Percentiles rank a stretch among this genome's conserved stretches.
These are phyloP conservation scores for Cymbopogon flexuosus DNA, from an alignment of 202 grass and related monocot genomes.

Conservation along the genomic window DNA sequence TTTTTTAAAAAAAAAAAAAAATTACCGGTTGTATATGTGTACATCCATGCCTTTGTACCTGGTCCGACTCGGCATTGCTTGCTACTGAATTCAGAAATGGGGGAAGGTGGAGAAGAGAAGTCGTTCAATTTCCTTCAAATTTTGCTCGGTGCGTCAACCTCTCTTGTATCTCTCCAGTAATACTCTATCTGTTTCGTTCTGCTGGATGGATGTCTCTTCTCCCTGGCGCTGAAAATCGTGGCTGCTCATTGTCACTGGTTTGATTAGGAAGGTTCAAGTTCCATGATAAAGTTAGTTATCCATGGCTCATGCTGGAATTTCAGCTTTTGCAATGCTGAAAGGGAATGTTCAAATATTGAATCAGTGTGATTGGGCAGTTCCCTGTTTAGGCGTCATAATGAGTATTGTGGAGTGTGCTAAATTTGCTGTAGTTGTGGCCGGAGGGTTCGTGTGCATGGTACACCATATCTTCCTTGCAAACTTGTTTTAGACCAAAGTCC, in stretches of 20 bases:
- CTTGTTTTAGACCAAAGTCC: background rate
- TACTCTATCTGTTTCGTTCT: background rate
- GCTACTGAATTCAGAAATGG: background rate
- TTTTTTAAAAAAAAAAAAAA: background rate
- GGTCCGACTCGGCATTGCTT: background rate
- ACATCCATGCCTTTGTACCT: background rate
- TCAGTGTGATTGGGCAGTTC: background rate
- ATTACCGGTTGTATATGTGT: background rate
- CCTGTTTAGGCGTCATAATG: background rate
- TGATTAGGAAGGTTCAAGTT: background rate
- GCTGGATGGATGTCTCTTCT: background rate
- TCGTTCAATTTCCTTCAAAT: constrained; percentile 51
- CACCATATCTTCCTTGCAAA: background rate
- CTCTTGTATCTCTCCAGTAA: background rate
- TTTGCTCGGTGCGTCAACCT: constrained; percentile 38
- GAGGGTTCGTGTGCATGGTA: background rate
- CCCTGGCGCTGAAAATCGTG: background rate
- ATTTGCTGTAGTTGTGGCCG: background rate
- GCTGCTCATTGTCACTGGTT: background rate
- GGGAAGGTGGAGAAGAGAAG: constrained; percentile 31
- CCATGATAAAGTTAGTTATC: background rate
- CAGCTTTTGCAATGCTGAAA: background rate
- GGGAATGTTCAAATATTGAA: background rate
- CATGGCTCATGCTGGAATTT: background rate
- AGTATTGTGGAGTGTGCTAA: background rate